Base-by-base conservation (phyloP, 2,329 filamentous ascomycete species). In the Cladosporium sp. region DNA sequence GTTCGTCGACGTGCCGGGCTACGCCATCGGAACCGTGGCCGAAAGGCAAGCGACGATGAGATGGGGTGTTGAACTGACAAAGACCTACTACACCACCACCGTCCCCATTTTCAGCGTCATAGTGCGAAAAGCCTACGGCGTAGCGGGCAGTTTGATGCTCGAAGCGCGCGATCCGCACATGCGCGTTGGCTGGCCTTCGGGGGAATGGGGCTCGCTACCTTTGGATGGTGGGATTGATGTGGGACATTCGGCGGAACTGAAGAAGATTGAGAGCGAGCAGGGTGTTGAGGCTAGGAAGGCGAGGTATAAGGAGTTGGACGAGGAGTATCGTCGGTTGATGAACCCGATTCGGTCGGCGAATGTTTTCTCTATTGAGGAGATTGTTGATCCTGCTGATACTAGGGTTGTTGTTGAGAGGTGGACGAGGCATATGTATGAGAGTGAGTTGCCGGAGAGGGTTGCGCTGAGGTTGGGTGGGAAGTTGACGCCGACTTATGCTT, bases 221-320 rank as follows among this genome's bases (percentile, higher is more conserved):
- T 67, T 84, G 0, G 79, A 82, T 48, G 82, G 81, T 2, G 82
- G 82, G 0, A 83, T 85, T 29, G 80, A 85, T 57, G 81, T 83
- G 7, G 80, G 75, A 0, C 82, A 85, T 64, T 72, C 77, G 1
- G 76, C 77, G 50, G 81, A 84, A 56, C 62, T 84, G 52, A 77
- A 74, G 52, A 73, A 79, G 55, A 67, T 74, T 27, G 77, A 77
- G 22, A 73, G 76, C 50, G 75, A 73, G 47, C 59, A 70, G 20
- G 78, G 78, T 0, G 66, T 70, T 29, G 74, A 77, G 53, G 73
- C 72, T 48, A 60, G 67, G 42, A 67, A 72, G 15, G 72, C 72
- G 54, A 63, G 73, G 36, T 84, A 83, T 55, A 69, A 71, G 35
- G 76, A 82, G 58, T 56, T 85, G 27, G 77, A 83, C 38, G 73